These are phyloP conservation scores for Saururus chinensis DNA, from an alignment of 164 flowering plant species.

Conservation along the genomic window DNA sequence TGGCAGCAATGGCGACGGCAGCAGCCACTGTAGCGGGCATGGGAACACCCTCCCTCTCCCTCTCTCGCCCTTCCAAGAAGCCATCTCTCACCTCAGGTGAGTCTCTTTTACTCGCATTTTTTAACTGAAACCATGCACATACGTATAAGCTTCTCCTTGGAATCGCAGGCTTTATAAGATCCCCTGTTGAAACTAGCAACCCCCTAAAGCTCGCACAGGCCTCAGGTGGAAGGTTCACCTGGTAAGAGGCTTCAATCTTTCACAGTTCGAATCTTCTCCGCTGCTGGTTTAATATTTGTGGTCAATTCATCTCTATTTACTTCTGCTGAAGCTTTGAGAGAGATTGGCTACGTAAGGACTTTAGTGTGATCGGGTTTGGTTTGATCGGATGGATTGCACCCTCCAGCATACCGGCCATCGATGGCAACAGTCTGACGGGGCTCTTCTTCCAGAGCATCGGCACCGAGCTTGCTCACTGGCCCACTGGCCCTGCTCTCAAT, in stretches of 20 bases:
- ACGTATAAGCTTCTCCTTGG: neutral
- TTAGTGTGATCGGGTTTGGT: slow-evolving; percentile 88
- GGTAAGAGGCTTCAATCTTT: slow-evolving; percentile 25
- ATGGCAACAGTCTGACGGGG: slow-evolving; percentile 84
- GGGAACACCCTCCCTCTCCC: slow-evolving; percentile 1
- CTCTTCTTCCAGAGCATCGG: slow-evolving; percentile 93
- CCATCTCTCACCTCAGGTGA: slow-evolving; percentile 5
- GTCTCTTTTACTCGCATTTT: neutral
- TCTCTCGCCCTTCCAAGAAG: slow-evolving; percentile 2
- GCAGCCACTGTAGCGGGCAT: slow-evolving; percentile 6
- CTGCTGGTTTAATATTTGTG: neutral
- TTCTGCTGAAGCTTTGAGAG: slow-evolving; percentile 43
- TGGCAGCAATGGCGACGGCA: slow-evolving; percentile 3
- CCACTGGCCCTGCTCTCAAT: slow-evolving; percentile 67
- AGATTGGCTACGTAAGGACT: slow-evolving; percentile 73
- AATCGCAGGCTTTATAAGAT: slow-evolving; percentile 41
- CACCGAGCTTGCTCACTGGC: slow-evolving; percentile 78
- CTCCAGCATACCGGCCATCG: slow-evolving; percentile 74
- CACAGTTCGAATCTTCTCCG: too few species aligned
- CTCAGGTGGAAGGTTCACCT: slow-evolving; percentile 50
- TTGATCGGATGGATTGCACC: slow-evolving; percentile 95
- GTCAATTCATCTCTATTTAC: neutral
- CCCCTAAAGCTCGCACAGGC: slow-evolving; percentile 40
- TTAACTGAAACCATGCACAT: neutral
- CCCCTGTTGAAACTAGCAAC: slow-evolving; percentile 34